phyloP scores from a whole-genome alignment of 352 stramenopile genomes.

The Globisporangium emineosum region DNA sequence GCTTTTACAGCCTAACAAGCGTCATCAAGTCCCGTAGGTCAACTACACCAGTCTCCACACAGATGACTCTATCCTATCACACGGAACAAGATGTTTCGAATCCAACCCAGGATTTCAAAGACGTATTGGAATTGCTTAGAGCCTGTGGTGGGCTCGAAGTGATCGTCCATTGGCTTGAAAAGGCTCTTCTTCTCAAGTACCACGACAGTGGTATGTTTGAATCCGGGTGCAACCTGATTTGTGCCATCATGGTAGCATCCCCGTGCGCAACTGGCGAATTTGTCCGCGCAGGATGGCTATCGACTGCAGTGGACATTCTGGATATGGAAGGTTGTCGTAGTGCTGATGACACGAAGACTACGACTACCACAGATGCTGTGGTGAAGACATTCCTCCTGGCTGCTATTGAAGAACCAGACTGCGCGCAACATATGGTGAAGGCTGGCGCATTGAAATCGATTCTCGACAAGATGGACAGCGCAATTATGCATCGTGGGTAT shows the following conservation, averaged over 20 bases:
- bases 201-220: constrained; percentile 11
- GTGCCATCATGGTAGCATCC: background rate
- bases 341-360: background rate
- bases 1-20: constrained; percentile 25
- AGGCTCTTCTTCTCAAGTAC: constrained; percentile 16
- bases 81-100: background rate
- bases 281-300: constrained; percentile 7
- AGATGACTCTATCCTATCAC: background rate
- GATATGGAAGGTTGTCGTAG: background rate
- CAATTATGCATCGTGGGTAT: background rate
- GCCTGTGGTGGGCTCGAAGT: constrained; percentile 18
- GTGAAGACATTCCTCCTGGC: constrained; percentile 1
- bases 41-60: background rate
- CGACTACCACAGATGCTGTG: background rate
- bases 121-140: background rate
- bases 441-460: background rate
- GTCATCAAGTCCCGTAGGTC: constrained; percentile 16
- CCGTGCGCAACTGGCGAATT: background rate
- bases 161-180: constrained; percentile 24
- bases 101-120: background rate
- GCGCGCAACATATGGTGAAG: constrained; percentile 1
- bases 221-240: constrained; percentile 19
- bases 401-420: background rate
- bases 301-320: constrained; percentile 10
- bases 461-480: constrained; percentile 10